These are phyloP conservation scores for Knufia petricola DNA, from an alignment of 2,329 filamentous ascomycete genomes.

Conservation along the genomic window DNA sequence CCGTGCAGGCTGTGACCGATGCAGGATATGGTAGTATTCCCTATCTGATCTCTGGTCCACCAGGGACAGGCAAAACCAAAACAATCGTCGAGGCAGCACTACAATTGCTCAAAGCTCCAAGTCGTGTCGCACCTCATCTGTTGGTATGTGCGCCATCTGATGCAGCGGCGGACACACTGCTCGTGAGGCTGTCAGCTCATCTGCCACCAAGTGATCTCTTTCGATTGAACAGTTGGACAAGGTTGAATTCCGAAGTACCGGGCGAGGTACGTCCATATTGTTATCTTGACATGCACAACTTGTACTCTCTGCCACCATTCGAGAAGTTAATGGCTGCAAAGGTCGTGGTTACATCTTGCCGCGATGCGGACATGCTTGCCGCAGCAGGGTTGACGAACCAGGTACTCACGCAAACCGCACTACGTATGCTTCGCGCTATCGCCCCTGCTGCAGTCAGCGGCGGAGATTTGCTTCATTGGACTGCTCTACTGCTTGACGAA, in stretches of 20 bases:
- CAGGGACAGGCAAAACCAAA: constrained; percentile 46
- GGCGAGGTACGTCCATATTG: constrained; percentile 31
- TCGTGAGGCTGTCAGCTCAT: constrained; percentile 30
- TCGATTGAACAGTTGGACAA: constrained; percentile 33
- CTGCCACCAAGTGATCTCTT: constrained; percentile 31
- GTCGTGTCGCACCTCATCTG: constrained; percentile 25
- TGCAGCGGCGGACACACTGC: constrained; percentile 28
- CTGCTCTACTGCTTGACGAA: constrained; percentile 37
- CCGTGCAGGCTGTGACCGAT: constrained; percentile 33
- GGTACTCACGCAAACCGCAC: constrained; percentile 31
- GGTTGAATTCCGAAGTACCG: constrained; percentile 36
- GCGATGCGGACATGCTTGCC: constrained; percentile 34
- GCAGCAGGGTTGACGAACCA: constrained; percentile 35
- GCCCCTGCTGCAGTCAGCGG: not conserved
- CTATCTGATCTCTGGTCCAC: constrained; percentile 41
- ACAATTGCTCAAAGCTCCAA: constrained; percentile 24
- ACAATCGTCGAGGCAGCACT: constrained; percentile 38
- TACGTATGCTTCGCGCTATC: constrained; percentile 8
- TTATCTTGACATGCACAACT: constrained; percentile 30
- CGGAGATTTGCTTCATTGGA: constrained; percentile 28
- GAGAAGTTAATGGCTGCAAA: constrained; percentile 32
- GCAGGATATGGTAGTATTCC: constrained; percentile 37
- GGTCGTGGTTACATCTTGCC: constrained; percentile 36
- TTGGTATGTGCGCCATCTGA: constrained; percentile 40
- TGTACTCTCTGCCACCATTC: constrained; percentile 34